Evolutionary conservation across 306 rosid genomes (phyloP).

Genomic region (Hippophae rhamnoides): DNA sequence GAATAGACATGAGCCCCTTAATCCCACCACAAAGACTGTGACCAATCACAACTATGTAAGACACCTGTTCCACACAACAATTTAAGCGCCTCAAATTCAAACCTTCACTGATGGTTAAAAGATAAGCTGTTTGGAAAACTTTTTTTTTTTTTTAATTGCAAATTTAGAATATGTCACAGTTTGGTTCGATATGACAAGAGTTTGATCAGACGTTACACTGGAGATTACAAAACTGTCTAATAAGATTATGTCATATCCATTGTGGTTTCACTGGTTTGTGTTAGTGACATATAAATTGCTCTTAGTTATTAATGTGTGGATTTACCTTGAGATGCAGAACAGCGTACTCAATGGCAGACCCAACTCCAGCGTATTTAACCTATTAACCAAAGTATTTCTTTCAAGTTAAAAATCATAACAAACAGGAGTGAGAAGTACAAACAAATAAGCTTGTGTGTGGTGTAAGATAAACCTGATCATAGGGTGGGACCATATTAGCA

Average conservation of each 20-base stretch:
- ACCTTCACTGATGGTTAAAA: not conserved
- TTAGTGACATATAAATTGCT: too few species aligned
- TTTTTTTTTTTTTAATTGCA: too few species aligned
- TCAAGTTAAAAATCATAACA: not conserved
- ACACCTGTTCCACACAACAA: conserved; percentile 35
- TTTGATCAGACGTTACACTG: too few species aligned
- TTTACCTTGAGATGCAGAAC: conserved; percentile 86
- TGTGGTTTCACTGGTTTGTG: too few species aligned
- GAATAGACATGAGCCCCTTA: conserved; percentile 69
- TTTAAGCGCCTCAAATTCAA: not conserved
- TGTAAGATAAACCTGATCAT: conserved; percentile 37
- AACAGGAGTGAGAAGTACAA: not conserved
- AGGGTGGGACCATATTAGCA: conserved; percentile 95
- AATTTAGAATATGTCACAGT: too few species aligned
- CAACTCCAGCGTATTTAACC: conserved; percentile 55
- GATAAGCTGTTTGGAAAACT: not conserved
- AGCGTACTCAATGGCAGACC: conserved; percentile 84
- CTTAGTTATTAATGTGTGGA: too few species aligned
- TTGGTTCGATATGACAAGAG: too few species aligned
- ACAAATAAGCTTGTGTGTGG: not conserved
- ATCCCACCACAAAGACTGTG: conserved; percentile 98
- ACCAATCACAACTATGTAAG: conserved; percentile 60
- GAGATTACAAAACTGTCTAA: too few species aligned
- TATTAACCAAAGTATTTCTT: conserved; percentile 12
- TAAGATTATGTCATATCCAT: too few species aligned